These are phyloP conservation scores for Fusarium robinianum DNA, from an alignment of 2,329 filamentous ascomycete genomes.

Conservation along the genomic window DNA sequence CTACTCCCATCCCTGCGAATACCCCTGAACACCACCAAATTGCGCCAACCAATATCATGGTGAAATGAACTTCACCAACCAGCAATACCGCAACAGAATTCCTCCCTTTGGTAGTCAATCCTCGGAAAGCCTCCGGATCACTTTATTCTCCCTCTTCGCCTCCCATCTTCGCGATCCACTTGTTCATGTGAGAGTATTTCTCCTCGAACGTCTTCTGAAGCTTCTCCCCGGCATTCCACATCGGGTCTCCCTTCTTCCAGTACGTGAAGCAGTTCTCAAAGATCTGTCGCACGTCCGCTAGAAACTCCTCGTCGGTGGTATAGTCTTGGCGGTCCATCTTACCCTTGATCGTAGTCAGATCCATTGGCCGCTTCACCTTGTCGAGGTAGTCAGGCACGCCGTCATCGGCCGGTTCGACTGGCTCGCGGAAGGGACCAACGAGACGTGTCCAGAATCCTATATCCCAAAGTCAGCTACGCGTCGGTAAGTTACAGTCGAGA, in stretches of 20 bases:
- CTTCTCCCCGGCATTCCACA: constrained; percentile 60
- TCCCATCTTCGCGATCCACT: constrained; percentile 61
- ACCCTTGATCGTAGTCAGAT: constrained; percentile 61
- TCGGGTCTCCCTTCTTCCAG: constrained; percentile 59
- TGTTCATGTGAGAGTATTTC: constrained; percentile 62
- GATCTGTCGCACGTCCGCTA: constrained; percentile 63
- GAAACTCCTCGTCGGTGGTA: constrained; percentile 56
- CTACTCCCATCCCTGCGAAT: not conserved
- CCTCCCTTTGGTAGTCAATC: no score
- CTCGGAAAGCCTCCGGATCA: no score
- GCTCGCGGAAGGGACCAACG: constrained; percentile 64
- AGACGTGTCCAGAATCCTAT: constrained; percentile 69
- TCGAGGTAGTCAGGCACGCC: constrained; percentile 65
- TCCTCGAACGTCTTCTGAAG: constrained; percentile 63
- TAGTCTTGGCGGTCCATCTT: constrained; percentile 64
- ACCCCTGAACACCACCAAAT: not conserved
- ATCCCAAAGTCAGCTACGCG: constrained; percentile 9
- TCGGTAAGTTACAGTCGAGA: not conserved
- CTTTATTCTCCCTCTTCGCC: constrained; percentile 43
- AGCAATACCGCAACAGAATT: no score
- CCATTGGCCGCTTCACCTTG: constrained; percentile 65
- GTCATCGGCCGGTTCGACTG: constrained; percentile 60
- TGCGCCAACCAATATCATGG: not conserved
- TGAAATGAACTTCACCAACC: not conserved
- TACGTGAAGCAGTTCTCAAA: constrained; percentile 68